Percentiles rank a stretch among this genome's conserved stretches.
Evolutionary conservation across 2,329 filamentous ascomycete species (phyloP).

Genomic region (Pestalotiopsis fici): DNA sequence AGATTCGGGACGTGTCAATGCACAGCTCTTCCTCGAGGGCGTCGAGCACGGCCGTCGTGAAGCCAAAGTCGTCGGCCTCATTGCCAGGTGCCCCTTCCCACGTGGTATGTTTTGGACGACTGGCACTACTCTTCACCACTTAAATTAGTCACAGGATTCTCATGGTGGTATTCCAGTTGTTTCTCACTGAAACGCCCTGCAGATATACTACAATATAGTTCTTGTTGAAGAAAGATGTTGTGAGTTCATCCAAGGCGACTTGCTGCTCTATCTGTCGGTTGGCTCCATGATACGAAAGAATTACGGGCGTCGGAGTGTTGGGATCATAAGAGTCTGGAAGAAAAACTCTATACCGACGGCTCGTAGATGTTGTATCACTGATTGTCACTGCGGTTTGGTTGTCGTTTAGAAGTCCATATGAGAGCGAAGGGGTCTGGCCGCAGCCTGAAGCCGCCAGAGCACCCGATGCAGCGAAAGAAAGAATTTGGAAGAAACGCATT

Average conservation of each 20-base stretch:
- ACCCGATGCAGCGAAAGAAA: background rate
- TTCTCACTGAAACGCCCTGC: slow-evolving; percentile 19
- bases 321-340: slow-evolving; percentile 20
- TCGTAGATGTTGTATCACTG: background rate
- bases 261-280: slow-evolving; percentile 20
- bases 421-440: background rate
- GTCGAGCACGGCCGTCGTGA: slow-evolving; percentile 14
- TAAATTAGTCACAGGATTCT: background rate
- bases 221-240: slow-evolving; percentile 18
- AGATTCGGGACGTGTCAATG: slow-evolving; percentile 16
- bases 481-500: background rate
- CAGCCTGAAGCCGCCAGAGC: slow-evolving; percentile 1
- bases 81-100: slow-evolving; percentile 14
- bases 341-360: slow-evolving; percentile 21
- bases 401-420: slow-evolving; percentile 1
- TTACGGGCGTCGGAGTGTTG: slow-evolving; percentile 18
- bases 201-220: slow-evolving; percentile 25
- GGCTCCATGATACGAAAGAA: slow-evolving; percentile 26
- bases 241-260: slow-evolving; percentile 18
- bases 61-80: slow-evolving; percentile 13
- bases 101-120: background rate
- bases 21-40: slow-evolving; percentile 17
- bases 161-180: background rate
- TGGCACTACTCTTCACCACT: background rate
- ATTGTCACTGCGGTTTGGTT: slow-evolving; percentile 14